Evolutionary conservation across 1,284 basidiomycete genomes (phyloP).

Genomic region (Psilocybe mexicana): DNA sequence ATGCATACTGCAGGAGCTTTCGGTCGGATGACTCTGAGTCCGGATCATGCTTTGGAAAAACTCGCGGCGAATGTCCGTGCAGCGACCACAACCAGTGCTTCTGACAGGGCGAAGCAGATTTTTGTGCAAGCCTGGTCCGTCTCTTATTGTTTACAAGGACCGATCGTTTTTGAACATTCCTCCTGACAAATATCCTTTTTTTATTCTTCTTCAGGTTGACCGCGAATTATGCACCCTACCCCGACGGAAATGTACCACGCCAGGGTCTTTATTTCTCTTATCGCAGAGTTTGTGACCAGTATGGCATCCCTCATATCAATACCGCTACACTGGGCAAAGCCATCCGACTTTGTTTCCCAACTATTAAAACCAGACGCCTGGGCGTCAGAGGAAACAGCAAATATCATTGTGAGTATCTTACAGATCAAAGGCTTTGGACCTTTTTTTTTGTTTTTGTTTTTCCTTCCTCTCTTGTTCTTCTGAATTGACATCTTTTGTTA

Average conservation of each 20-base stretch:
- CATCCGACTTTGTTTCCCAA: slow-evolving; percentile 88
- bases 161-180: slow-evolving; percentile 13
- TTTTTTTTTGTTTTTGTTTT: slow-evolving; percentile 9
- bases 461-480: slow-evolving; percentile 31
- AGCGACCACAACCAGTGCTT: slow-evolving; percentile 85
- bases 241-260: slow-evolving; percentile 85
- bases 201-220: slow-evolving; percentile 60
- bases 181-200: slow-evolving; percentile 15
- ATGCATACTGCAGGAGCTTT: slow-evolving; percentile 69
- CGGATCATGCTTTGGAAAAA: slow-evolving; percentile 80
- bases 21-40: slow-evolving; percentile 70
- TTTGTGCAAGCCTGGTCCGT: slow-evolving; percentile 84
- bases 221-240: slow-evolving; percentile 86
- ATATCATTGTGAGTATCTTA: slow-evolving; percentile 74
- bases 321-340: slow-evolving; percentile 93
- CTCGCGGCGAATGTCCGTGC: slow-evolving; percentile 83
- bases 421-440: too few species aligned
- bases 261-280: slow-evolving; percentile 92
- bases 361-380: slow-evolving; percentile 89
- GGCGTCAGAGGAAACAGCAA: slow-evolving; percentile 92
- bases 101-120: slow-evolving; percentile 85
- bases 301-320: slow-evolving; percentile 90
- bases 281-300: slow-evolving; percentile 85
- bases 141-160: slow-evolving; percentile 18
- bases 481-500: slow-evolving; percentile 44